These are phyloP conservation scores for Tuber magnatum DNA, from an alignment of 495 filamentous ascomycete species.

Conservation along the genomic window DNA sequence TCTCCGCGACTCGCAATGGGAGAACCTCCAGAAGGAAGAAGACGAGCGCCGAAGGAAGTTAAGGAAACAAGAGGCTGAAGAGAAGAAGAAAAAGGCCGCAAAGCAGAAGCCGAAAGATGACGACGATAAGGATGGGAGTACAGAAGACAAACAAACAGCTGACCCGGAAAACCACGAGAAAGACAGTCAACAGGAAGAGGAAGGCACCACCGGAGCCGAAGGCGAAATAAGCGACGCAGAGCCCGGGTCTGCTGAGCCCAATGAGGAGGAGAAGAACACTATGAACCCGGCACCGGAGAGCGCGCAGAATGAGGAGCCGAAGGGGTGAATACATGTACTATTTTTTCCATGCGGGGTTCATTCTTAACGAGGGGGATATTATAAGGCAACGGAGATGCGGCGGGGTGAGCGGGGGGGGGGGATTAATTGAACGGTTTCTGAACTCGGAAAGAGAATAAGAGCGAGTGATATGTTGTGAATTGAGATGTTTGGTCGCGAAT, in stretches of 20 bases:
- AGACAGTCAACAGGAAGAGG: conserved; percentile 1
- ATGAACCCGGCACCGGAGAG: conserved; percentile 5
- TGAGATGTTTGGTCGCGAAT: neutral
- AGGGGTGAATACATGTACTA: neutral
- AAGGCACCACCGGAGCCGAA: neutral
- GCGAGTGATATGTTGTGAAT: neutral
- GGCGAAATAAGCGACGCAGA: neutral
- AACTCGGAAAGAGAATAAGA: neutral
- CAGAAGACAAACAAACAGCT: conserved; percentile 14
- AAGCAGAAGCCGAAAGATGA: conserved; percentile 32
- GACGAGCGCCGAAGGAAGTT: conserved; percentile 46
- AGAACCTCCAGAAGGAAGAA: conserved; percentile 54
- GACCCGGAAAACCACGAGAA: conserved; percentile 3
- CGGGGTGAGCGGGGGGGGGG: neutral
- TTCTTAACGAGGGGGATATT: neutral
- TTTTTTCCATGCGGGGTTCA: neutral
- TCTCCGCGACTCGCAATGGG: conserved; percentile 54
- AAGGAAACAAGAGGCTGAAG: conserved; percentile 41
- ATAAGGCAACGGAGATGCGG: neutral
- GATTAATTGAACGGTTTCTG: neutral
- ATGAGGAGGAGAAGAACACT: neutral
- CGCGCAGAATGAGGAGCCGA: conserved; percentile 1
- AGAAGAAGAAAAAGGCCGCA: conserved; percentile 38
- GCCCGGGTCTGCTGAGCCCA: neutral
- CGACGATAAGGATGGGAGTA: conserved; percentile 8